phyloP scores from a whole-genome alignment of 2,329 filamentous ascomycete species.

The Fusarium anthophilum region DNA sequence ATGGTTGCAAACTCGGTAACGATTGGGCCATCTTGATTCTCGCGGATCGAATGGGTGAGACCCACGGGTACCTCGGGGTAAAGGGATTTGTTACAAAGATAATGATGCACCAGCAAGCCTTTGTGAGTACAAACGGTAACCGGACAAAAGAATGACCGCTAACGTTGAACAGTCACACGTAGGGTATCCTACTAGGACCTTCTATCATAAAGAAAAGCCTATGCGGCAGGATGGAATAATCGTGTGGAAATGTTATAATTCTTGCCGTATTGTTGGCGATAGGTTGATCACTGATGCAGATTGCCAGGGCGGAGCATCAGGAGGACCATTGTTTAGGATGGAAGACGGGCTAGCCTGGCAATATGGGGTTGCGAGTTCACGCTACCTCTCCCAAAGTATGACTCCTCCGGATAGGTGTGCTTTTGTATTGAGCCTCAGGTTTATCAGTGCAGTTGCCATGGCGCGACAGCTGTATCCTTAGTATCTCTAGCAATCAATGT shows the following conservation, averaged over 20 bases:
- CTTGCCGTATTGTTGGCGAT: not conserved
- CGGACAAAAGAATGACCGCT: fast-evolving
- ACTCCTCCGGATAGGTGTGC: not conserved
- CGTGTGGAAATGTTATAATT: not conserved
- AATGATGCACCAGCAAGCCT: not conserved
- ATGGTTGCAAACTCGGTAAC: not conserved
- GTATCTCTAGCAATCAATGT: fast-evolving
- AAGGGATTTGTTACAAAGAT: not conserved
- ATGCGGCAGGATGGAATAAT: constrained; percentile 1
- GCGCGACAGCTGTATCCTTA: not conserved
- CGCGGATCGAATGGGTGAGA: constrained; percentile 1
- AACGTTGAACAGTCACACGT: not conserved
- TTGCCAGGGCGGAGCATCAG: not conserved
- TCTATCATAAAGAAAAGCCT: not conserved
- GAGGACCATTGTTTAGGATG: constrained; percentile 7
- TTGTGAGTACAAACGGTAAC: not conserved
- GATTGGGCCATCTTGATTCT: constrained; percentile 21
- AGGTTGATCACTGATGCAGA: constrained; percentile 2
- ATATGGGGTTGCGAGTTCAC: not conserved
- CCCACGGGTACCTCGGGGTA: not conserved
- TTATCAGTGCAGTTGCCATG: not conserved
- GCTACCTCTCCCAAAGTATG: not conserved
- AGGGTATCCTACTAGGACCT: not conserved
- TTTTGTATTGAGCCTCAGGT: not conserved
- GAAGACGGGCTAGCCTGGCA: not conserved